Evolutionary conservation across 495 filamentous ascomycete genomes (phyloP).

Genomic region (Podospora pseudocomata): DNA sequence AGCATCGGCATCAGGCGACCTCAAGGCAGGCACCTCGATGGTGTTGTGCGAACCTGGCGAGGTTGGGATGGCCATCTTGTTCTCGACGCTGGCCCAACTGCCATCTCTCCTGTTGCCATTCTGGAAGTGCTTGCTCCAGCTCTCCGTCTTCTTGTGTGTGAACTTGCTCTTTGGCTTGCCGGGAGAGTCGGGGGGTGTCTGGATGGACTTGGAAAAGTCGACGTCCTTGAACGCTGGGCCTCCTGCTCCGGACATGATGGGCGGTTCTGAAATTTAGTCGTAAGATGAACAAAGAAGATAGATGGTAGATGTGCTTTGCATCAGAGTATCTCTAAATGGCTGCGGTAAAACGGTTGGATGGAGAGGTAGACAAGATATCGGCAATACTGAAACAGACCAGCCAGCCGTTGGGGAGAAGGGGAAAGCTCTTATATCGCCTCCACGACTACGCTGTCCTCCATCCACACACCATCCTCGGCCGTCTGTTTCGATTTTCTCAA

Average conservation of each 20-base stretch:
- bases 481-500: slow-evolving; percentile 2
- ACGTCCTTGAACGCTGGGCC: slow-evolving; percentile 1
- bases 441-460: background rate
- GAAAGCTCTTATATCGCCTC: slow-evolving; percentile 5
- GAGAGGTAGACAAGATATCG: background rate
- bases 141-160: slow-evolving; percentile 18
- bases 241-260: background rate
- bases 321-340: background rate
- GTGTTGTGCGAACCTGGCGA: slow-evolving; percentile 39
- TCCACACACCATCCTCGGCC: background rate
- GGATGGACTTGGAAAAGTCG: slow-evolving; percentile 4
- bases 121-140: slow-evolving; percentile 10
- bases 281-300: slow-evolving; percentile 1
- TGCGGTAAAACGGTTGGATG: background rate
- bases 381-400: background rate
- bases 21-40: slow-evolving; percentile 68
- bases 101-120: slow-evolving; percentile 21
- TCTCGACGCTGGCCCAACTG: slow-evolving; percentile 20
- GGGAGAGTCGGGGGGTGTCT: slow-evolving; percentile 26
- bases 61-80: slow-evolving; percentile 22
- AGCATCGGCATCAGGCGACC: slow-evolving; percentile 66
- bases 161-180: slow-evolving; percentile 11
- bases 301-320: background rate
- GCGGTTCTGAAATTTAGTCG: background rate
- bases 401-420: background rate